These are phyloP conservation scores for Pachyrhizus erosus DNA, from an alignment of 306 rosid species.

Conservation along the genomic window DNA sequence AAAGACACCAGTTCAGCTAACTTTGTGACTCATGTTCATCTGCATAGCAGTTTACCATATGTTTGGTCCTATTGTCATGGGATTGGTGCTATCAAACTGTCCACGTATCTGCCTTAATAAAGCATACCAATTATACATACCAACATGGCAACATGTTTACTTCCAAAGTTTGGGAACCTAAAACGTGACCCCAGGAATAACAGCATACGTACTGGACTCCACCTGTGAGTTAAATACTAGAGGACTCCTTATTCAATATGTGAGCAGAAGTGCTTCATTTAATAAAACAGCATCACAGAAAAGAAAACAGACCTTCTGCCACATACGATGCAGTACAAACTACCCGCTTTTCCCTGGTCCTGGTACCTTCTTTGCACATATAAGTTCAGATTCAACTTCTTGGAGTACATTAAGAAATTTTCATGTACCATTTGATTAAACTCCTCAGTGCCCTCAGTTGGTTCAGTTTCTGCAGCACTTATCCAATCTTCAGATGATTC, in stretches of 20 bases:
- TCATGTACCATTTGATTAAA: conserved; percentile 78
- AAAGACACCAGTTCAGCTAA: conserved; percentile 36
- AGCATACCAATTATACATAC: conserved; percentile 31
- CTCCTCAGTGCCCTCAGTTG: conserved; percentile 79
- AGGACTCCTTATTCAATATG: conserved; percentile 53
- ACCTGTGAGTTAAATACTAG: conserved; percentile 49
- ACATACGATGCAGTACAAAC: conserved; percentile 93
- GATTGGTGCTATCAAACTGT: conserved; percentile 30
- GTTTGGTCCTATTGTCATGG: conserved; percentile 45
- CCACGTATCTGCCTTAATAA: conserved; percentile 32
- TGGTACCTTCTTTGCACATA: conserved; percentile 75
- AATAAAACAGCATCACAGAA: conserved; percentile 53
- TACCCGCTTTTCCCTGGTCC: conserved; percentile 88
- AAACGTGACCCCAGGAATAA: conserved; percentile 42
- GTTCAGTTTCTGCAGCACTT: conserved; percentile 59
- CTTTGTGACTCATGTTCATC: conserved; percentile 46
- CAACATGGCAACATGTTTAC: conserved; percentile 27
- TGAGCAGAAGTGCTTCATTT: conserved; percentile 54
- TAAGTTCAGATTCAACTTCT: conserved; percentile 68
- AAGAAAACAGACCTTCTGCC: conserved; percentile 94
- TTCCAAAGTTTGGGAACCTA: conserved; percentile 40
- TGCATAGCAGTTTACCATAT: conserved; percentile 37
- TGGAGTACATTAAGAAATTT: conserved; percentile 74
- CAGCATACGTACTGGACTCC: conserved; percentile 47
- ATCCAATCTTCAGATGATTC: conserved; percentile 65